phyloP scores from a whole-genome alignment of 768 basidiomycete genomes.

The Leucosporidium yakuticum region DNA sequence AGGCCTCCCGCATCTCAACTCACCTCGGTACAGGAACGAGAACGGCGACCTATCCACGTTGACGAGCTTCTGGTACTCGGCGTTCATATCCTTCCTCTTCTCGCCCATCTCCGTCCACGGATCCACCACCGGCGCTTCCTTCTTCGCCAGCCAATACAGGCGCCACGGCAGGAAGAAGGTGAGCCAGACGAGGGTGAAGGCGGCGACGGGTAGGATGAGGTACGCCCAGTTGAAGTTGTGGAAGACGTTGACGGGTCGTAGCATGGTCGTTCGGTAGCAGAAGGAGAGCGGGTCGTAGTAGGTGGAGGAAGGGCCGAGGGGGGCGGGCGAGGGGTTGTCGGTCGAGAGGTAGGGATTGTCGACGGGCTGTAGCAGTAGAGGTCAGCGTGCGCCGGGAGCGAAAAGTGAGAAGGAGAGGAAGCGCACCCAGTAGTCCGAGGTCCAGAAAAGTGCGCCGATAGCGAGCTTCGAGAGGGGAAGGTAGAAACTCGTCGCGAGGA shows the following conservation, averaged over 20 bases:
- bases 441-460: slow-evolving; percentile 67
- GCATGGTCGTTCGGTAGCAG: slow-evolving; percentile 75
- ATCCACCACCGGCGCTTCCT: slow-evolving; percentile 61
- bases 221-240: slow-evolving; percentile 62
- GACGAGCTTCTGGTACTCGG: slow-evolving; percentile 60
- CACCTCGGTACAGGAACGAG: slow-evolving; percentile 64
- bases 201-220: slow-evolving; percentile 55
- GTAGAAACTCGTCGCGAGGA: slow-evolving; percentile 63
- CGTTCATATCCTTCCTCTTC: not conserved
- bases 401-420: slow-evolving; percentile 12
- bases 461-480: slow-evolving; percentile 72
- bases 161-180: slow-evolving; percentile 59
- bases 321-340: slow-evolving; percentile 50
- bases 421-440: slow-evolving; percentile 56
- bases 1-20: slow-evolving; percentile 12
- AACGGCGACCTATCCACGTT: slow-evolving; percentile 62
- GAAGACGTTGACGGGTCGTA: slow-evolving; percentile 45
- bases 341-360: slow-evolving; percentile 61
- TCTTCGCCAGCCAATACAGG: slow-evolving; percentile 54
- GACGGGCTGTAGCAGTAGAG: slow-evolving; percentile 49
- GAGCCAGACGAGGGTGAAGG: slow-evolving; percentile 53
- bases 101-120: slow-evolving; percentile 66
- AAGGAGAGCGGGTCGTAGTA: slow-evolving; percentile 63
- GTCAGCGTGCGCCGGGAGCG: not conserved
- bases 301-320: slow-evolving; percentile 55